Evolutionary conservation across 2,329 filamentous ascomycete genomes (phyloP), one percentile per base, ranked within the genome.

Genomic region (Domatiomyces globalis): DNA sequence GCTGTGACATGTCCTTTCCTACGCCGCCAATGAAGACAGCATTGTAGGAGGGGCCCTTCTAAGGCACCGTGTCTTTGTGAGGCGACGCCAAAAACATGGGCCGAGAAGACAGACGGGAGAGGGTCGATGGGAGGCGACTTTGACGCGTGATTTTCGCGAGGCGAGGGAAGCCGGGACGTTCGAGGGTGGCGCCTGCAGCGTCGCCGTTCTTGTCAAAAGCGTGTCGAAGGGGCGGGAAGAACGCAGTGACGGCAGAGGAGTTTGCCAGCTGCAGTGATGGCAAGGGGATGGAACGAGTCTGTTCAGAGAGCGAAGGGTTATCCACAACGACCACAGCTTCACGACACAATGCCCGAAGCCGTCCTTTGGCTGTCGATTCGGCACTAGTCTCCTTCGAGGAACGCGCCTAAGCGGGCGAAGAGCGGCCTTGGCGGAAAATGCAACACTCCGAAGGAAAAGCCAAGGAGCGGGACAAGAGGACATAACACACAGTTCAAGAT

Each of bases 1-100:
- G 79, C 74, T 85, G 86, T 80, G 86, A 86, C 84, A 85, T 86
- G 47, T 59, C 58, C 56, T 51, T 50, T 51, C 50, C 56, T 51
- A 60, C 27, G 49, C 55, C 47, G 46, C 53, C 49, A 55, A 49
- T 42, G 45, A 46, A 52, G 53, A 51, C 29, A 46, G 56, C 58
- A 60, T 59, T 53, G 57, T 60, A 53, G 47, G 54, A 42, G 50
- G 33, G 4, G 43, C 22, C 43, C 43, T 45, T n/a, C 43, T 45
- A 45, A 27, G 43, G 43, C 43, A 45, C 43, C n/a, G 43, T 19
- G 18, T 39, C 33, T 39, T 39, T 39, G 33, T 15, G 33, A 10
- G 15, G 12, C 33, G 10, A 39, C 33, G 12, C 33, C 33, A 15
- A 10, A 39, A 39, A 39, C 33, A 39, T 39, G 33, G 33, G 33